Evolutionary conservation across 352 stramenopile genomes (phyloP).

Genomic region (Phytophthora cryptogea): DNA sequence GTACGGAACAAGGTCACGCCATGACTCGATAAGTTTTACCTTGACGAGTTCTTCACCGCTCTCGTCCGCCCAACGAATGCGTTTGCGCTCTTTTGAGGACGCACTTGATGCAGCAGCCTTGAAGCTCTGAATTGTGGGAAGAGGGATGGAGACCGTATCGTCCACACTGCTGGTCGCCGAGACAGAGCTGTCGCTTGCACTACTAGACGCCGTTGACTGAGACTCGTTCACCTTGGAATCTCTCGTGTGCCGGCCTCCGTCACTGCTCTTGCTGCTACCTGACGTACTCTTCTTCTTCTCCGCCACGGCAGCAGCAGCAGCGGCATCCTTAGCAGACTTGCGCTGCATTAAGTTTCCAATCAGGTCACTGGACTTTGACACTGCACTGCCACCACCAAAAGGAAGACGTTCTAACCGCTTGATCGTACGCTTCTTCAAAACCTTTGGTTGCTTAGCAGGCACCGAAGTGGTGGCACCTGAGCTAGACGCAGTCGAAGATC

Average conservation of each 20-base stretch:
- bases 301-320: conserved; percentile 32
- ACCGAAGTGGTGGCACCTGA: conserved; percentile 17
- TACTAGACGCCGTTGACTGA: conserved; percentile 11
- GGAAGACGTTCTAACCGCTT: conserved; percentile 79
- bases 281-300: conserved; percentile 47
- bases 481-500: conserved; percentile 20
- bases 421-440: conserved; percentile 70
- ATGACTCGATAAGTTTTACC: conserved; percentile 87
- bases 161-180: conserved; percentile 33
- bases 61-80: conserved; percentile 86
- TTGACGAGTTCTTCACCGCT: conserved; percentile 76
- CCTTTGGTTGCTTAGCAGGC: conserved; percentile 41
- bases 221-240: conserved; percentile 25
- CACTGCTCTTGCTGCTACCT: conserved; percentile 23
- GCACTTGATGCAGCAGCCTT: conserved; percentile 48
- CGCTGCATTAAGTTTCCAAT: conserved; percentile 86
- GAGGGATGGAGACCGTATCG: conserved; percentile 47
- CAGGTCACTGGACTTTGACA: conserved; percentile 79
- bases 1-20: conserved; percentile 75
- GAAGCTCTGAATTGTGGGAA: conserved; percentile 87
- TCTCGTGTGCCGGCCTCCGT: conserved; percentile 19
- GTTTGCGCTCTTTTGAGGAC: conserved; percentile 47
- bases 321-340: conserved; percentile 77
- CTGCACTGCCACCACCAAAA: conserved; percentile 52
- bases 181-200: conserved; percentile 29